phyloP scores from a whole-genome alignment of 176 grass and related monocot genomes.

The Oryza officinalis region DNA sequence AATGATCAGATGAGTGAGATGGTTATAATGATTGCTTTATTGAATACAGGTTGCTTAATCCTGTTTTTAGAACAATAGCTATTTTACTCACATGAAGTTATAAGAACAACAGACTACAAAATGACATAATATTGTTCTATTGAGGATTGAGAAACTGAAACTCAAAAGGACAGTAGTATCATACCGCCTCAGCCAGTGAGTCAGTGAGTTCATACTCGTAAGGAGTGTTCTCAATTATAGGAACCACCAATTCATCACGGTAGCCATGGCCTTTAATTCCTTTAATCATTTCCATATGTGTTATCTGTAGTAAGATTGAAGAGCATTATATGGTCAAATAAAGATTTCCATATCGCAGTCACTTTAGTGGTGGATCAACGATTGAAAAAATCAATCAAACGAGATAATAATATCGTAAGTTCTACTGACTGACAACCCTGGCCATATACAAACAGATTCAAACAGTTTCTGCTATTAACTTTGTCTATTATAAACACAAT shows the following conservation, averaged over 20 bases:
- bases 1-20: neutral
- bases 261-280: constrained; percentile 97
- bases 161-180: constrained; percentile 21
- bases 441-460: neutral
- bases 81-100: constrained; percentile 5
- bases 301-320: constrained; percentile 59
- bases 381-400: constrained; percentile 1
- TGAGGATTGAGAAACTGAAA: constrained; percentile 25
- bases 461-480: neutral
- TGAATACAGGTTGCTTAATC: neutral
- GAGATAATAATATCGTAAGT: neutral
- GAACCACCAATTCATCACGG: constrained; percentile 85
- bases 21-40: neutral
- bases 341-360: neutral
- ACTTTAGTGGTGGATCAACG: neutral
- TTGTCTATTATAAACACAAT: neutral
- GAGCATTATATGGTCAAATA: constrained; percentile 34
- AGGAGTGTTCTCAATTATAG: constrained; percentile 94
- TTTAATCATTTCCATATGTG: constrained; percentile 99
- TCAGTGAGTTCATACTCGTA: constrained; percentile 89
- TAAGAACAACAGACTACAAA: constrained; percentile 15
- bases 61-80: neutral
- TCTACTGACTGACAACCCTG: neutral
- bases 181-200: constrained; percentile 84
- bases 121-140: constrained; percentile 12